These are phyloP conservation scores for Pleurotus tuber-regium DNA, from an alignment of 768 basidiomycete genomes.

Conservation along the genomic window DNA sequence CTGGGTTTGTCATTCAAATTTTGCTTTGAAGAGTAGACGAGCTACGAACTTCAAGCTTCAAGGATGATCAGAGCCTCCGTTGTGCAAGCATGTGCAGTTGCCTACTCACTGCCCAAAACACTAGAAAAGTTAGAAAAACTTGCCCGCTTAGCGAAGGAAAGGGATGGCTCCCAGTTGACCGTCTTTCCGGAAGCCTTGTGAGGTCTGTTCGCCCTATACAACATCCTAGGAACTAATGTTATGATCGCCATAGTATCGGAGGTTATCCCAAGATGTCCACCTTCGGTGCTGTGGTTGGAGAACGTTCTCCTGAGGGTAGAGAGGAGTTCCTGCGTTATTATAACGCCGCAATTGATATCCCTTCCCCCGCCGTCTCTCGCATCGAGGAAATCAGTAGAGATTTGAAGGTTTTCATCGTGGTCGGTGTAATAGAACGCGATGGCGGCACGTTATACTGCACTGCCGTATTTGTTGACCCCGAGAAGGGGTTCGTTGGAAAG, in stretches of 20 bases:
- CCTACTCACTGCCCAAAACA: constrained; percentile 43
- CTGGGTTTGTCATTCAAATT: neutral
- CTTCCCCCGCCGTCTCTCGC: constrained; percentile 44
- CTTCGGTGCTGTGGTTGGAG: constrained; percentile 50
- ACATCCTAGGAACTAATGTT: neutral
- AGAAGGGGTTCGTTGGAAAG: constrained; percentile 51
- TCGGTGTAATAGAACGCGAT: constrained; percentile 59
- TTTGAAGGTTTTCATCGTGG: constrained; percentile 51
- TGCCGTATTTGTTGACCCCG: constrained; percentile 52
- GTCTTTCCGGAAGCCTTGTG: constrained; percentile 63
- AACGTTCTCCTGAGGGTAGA: constrained; percentile 46
- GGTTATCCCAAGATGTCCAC: constrained; percentile 61
- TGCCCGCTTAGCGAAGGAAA: constrained; percentile 41
- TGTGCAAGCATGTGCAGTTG: constrained; percentile 47
- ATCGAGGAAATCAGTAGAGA: constrained; percentile 49
- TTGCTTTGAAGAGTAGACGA: too few relatives aligned
- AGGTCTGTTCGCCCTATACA: constrained; percentile 13
- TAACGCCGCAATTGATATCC: constrained; percentile 53
- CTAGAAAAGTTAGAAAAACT: constrained; percentile 47
- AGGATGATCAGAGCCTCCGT: constrained; percentile 48
- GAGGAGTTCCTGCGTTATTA: constrained; percentile 59
- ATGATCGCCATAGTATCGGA: constrained; percentile 39
- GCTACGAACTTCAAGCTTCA: too few relatives aligned
- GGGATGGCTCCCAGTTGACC: constrained; percentile 45
- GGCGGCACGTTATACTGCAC: constrained; percentile 64